Percentiles rank a stretch among this genome's conserved stretches.
These are phyloP conservation scores for Monilinia fructicola DNA, from an alignment of 2,329 filamentous ascomycete genomes.

Conservation along the genomic window DNA sequence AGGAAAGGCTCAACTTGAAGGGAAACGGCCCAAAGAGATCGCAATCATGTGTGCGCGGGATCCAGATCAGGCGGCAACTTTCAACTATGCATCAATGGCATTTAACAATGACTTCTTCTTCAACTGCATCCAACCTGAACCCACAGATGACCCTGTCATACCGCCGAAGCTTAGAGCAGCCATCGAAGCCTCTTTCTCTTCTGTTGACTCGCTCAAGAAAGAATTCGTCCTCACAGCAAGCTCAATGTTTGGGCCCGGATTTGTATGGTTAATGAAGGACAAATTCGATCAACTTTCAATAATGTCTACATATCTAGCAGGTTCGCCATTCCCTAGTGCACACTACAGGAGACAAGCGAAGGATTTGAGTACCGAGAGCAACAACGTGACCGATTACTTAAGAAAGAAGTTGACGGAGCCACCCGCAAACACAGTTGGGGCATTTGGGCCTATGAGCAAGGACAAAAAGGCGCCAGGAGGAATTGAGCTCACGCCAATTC, in stretches of 20 bases:
- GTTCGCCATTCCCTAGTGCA: slow-evolving; percentile 81
- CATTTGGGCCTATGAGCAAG: slow-evolving; percentile 36
- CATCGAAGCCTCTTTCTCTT: slow-evolving; percentile 73
- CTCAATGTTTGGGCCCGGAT: slow-evolving; percentile 95
- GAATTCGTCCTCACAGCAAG: slow-evolving; percentile 79
- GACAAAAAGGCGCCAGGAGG: slow-evolving; percentile 58
- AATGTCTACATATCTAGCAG: slow-evolving; percentile 86
- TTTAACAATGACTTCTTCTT: slow-evolving; percentile 91
- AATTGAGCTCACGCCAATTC: slow-evolving; percentile 68
- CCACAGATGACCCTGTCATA: slow-evolving; percentile 38
- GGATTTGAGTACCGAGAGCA: slow-evolving; percentile 67
- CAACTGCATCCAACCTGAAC: slow-evolving; percentile 51
- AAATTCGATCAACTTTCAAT: slow-evolving; percentile 57
- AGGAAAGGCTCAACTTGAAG: slow-evolving; percentile 2
- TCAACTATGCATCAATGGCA: slow-evolving; percentile 97
- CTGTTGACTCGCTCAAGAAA: slow-evolving; percentile 74
- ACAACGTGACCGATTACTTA: slow-evolving; percentile 43
- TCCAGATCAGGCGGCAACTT: slow-evolving; percentile 72
- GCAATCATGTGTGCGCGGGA: slow-evolving; percentile 75
- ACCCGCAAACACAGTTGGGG: slow-evolving; percentile 41
- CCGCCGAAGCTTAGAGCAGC: slow-evolving; percentile 60
- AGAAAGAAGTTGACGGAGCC: slow-evolving; percentile 38
- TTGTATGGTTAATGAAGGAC: slow-evolving; percentile 82
- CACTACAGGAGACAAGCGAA: slow-evolving; percentile 68
- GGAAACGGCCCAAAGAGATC: slow-evolving; percentile 57